phyloP scores from a whole-genome alignment of 1,284 basidiomycete genomes.

The Ustilago sp. region DNA sequence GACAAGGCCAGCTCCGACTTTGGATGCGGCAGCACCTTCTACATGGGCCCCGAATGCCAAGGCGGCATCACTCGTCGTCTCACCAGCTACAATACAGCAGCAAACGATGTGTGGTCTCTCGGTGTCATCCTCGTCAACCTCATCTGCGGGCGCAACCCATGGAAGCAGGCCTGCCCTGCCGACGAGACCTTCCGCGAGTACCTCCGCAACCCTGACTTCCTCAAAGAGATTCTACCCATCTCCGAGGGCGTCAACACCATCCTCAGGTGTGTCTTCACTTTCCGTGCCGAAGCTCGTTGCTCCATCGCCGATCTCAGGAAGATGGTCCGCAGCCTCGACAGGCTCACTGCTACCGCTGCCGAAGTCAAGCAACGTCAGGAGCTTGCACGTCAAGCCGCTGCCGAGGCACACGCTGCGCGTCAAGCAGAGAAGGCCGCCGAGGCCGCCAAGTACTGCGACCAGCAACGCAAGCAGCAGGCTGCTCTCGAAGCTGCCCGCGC shows the following conservation, averaged over 20 bases:
- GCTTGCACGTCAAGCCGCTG: constrained; percentile 42
- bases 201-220: constrained; percentile 63
- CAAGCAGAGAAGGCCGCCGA: constrained; percentile 48
- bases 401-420: constrained; percentile 38
- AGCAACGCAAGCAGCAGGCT: constrained; percentile 44
- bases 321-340: constrained; percentile 56
- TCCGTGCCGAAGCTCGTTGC: constrained; percentile 63
- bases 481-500: constrained; percentile 39
- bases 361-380: constrained; percentile 57
- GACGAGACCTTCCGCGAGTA: constrained; percentile 78
- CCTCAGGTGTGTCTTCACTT: constrained; percentile 66
- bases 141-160: constrained; percentile 86
- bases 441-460: constrained; percentile 35
- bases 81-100: constrained; percentile 77
- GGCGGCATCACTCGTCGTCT: constrained; percentile 76
- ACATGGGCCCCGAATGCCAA: constrained; percentile 97
- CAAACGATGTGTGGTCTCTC: constrained; percentile 90
- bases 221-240: constrained; percentile 67
- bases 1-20: constrained; percentile 89
- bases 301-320: constrained; percentile 57
- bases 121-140: constrained; percentile 93
- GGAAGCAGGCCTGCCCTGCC: constrained; percentile 79
- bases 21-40: constrained; percentile 94
- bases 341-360: constrained; percentile 63
- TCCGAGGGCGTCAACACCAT: constrained; percentile 65